Percentiles rank a stretch among this genome's conserved stretches.
Evolutionary conservation across 2,329 filamentous ascomycete genomes (phyloP).

Genomic region (Microsporum audouinii): DNA sequence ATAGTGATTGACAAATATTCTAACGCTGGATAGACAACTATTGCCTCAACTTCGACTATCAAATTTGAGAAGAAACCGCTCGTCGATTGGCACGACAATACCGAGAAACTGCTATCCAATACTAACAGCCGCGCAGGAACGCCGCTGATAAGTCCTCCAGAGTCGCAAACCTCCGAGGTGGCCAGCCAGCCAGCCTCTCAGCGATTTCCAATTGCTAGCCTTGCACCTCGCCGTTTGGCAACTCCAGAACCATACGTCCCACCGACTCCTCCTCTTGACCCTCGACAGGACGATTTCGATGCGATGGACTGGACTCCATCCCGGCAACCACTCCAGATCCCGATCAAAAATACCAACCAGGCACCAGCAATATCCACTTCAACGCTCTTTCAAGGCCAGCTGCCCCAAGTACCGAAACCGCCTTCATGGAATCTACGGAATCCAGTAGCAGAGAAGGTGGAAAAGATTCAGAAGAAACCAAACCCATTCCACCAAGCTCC

Average conservation of each 20-base stretch:
- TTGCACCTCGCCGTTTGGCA: conserved; percentile 23
- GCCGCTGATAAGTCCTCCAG: conserved; percentile 13
- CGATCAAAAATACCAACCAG: conserved; percentile 21
- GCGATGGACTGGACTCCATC: conserved; percentile 44
- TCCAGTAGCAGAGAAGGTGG: conserved; percentile 16
- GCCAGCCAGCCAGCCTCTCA: conserved; percentile 14
- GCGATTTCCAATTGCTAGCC: conserved; percentile 32
- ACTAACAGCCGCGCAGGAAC: conserved; percentile 15
- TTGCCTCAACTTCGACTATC: conserved; percentile 29
- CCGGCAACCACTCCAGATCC: conserved; percentile 27
- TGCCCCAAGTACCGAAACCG: conserved; percentile 32
- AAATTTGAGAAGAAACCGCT: conserved; percentile 32
- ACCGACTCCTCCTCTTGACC: conserved; percentile 30
- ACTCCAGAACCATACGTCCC: conserved; percentile 19
- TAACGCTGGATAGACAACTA: conserved; percentile 26
- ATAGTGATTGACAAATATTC: conserved; percentile 6
- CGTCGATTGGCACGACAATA: conserved; percentile 32
- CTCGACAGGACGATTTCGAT: conserved; percentile 23
- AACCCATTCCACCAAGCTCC: conserved; percentile 30
- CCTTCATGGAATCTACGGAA: conserved; percentile 32
- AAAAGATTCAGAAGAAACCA: conserved; percentile 23
- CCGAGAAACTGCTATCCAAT: conserved; percentile 20
- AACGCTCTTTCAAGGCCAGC: conserved; percentile 34
- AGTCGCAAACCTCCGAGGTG: conserved; percentile 13
- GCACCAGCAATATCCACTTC: conserved; percentile 24